Evolutionary conservation across 2,329 filamentous ascomycete species (phyloP).

Genomic region (Raffaelea albimanens): DNA sequence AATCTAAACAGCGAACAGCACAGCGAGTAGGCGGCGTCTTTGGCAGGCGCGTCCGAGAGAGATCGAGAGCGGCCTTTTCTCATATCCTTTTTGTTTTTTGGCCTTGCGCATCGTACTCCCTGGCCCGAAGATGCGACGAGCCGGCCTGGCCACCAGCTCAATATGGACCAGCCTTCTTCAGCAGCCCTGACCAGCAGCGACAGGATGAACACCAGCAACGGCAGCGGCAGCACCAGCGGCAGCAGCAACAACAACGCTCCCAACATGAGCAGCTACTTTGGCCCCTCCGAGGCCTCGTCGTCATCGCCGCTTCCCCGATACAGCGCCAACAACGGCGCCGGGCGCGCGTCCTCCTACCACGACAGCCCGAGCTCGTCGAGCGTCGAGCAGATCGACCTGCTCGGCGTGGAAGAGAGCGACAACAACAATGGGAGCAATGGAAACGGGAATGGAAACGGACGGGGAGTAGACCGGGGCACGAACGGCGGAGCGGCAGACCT

Average conservation of each 20-base stretch:
- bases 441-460: background rate
- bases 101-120: too few species aligned
- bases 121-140: too few species aligned
- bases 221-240: slow-evolving; percentile 6
- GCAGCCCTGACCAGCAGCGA: background rate
- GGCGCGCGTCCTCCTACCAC: background rate
- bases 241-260: background rate
- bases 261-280: background rate
- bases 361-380: background rate
- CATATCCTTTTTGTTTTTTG: too few species aligned
- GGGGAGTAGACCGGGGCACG: too few species aligned
- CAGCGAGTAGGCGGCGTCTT: too few species aligned
- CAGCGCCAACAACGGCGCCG: background rate
- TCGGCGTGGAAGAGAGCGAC: slow-evolving; percentile 30
- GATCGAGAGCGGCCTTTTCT: too few species aligned
- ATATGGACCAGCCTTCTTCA: too few species aligned
- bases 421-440: slow-evolving; percentile 13
- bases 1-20: too few species aligned
- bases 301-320: background rate
- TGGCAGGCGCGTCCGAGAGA: too few species aligned
- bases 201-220: slow-evolving; percentile 17
- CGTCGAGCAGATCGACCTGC: slow-evolving; percentile 37
- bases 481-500: too few species aligned
- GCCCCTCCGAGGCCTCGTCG: too few species aligned
- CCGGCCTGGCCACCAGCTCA: too few species aligned